A percentile compares a stretch with the other conserved stretches of the same genome.
Evolutionary conservation across 768 basidiomycete genomes (phyloP).

Genomic region (Galerina sulciceps): DNA sequence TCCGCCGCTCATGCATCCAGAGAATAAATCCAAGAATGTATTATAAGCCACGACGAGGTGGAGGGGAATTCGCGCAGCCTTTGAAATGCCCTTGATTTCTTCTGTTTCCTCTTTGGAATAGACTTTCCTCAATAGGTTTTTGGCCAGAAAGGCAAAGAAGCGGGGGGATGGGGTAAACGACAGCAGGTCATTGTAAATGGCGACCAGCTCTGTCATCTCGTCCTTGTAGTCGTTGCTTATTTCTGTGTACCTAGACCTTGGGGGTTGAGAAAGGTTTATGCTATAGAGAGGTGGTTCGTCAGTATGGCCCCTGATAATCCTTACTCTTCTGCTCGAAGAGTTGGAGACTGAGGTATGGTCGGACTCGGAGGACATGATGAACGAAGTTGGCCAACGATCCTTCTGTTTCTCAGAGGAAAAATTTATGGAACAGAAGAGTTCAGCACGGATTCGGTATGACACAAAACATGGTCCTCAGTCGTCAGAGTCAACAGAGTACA

Average conservation of each 20-base stretch:
- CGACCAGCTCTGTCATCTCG: slow-evolving; percentile 28
- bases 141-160: slow-evolving; percentile 28
- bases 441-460: too few relatives aligned
- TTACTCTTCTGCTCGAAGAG: not conserved
- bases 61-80: slow-evolving; percentile 29
- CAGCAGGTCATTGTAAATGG: slow-evolving; percentile 33
- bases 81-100: slow-evolving; percentile 37
- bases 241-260: slow-evolving; percentile 30
- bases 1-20: slow-evolving; percentile 42
- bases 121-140: slow-evolving; percentile 30
- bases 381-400: too few relatives aligned
- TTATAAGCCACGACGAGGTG: slow-evolving; percentile 42
- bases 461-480: too few relatives aligned
- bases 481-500: too few relatives aligned
- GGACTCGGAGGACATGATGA: too few relatives aligned
- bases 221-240: slow-evolving; percentile 34
- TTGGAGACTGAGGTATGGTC: too few relatives aligned
- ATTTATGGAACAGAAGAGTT: too few relatives aligned
- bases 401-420: too few relatives aligned
- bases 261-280: slow-evolving; percentile 37
- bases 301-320: not conserved
- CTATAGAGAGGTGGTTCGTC: slow-evolving; percentile 28
- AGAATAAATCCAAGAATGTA: slow-evolving; percentile 42
- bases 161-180: slow-evolving; percentile 25
- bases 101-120: slow-evolving; percentile 35